Evolutionary conservation across 164 flowering plant species (phyloP).

Genomic region (Echeveria elegans): DNA sequence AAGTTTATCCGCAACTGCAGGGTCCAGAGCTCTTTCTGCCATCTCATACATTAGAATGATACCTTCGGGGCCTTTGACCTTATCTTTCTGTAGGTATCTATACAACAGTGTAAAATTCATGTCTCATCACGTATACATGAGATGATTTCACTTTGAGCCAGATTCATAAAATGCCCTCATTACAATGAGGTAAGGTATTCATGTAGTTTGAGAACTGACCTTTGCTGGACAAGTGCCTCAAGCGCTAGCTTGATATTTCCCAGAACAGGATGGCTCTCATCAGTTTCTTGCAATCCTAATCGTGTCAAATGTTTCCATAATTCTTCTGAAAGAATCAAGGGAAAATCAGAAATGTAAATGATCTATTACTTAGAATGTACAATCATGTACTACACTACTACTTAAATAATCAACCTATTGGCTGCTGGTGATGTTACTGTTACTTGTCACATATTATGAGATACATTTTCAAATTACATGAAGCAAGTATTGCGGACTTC

Average conservation of each 20-base stretch:
- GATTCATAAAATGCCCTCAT: neutral
- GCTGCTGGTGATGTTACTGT: no score
- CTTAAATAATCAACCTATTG: neutral
- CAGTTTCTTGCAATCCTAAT: constrained; percentile 59
- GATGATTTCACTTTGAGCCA: neutral
- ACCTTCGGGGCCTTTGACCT: constrained; percentile 75
- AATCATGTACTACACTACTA: neutral
- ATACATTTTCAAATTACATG: no score
- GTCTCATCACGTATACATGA: neutral
- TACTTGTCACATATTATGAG: no score
- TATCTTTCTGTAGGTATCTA: constrained; percentile 72
- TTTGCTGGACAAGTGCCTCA: constrained; percentile 78
- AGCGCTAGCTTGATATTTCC: constrained; percentile 67
- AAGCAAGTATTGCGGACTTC: no score
- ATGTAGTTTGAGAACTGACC: constrained; percentile 26
- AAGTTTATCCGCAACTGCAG: constrained; percentile 28
- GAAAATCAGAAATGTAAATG: constrained; percentile 28
- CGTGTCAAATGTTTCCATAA: constrained; percentile 69
- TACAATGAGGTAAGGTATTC: neutral
- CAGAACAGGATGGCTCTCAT: constrained; percentile 60
- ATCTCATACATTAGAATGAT: constrained; percentile 55
- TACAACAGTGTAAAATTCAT: constrained; percentile 2
- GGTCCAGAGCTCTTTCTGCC: constrained; percentile 76
- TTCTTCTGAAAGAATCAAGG: neutral
- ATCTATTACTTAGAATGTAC: constrained; percentile 22